These are phyloP conservation scores for Oryza coarctata DNA, from an alignment of 176 grass and related monocot genomes.

Conservation along the genomic window DNA sequence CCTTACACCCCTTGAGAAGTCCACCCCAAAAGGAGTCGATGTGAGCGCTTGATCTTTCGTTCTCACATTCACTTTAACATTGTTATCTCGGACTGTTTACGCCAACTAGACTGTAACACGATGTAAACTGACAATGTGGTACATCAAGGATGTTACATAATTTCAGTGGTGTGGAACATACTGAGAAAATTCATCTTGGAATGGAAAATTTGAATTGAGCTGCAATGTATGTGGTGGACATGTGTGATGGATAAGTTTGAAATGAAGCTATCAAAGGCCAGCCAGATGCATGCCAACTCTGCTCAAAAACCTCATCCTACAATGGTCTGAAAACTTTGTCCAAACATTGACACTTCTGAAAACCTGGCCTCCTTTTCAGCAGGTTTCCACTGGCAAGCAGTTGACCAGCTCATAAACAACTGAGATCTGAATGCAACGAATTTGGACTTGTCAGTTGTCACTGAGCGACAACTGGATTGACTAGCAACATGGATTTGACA, in stretches of 20 bases:
- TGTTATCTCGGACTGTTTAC: neutral
- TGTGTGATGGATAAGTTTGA: neutral
- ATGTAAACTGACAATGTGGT: neutral
- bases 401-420: neutral
- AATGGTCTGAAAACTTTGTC: neutral
- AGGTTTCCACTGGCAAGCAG: constrained; percentile 16
- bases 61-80: neutral
- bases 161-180: neutral
- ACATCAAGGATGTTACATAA: too few species aligned
- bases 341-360: constrained; percentile 14
- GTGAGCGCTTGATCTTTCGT: neutral
- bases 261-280: neutral
- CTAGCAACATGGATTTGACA: neutral
- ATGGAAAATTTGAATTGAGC: neutral
- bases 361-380: constrained; percentile 8
- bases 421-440: neutral
- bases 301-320: neutral
- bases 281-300: constrained; percentile 1
- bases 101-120: neutral
- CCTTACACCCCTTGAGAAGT: too few species aligned
- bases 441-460: neutral
- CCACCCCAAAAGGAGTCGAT: neutral
- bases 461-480: constrained; percentile 3
- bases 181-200: neutral
- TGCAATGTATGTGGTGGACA: neutral